These are phyloP conservation scores for Monosporascus sp. DNA, from an alignment of 2,329 filamentous ascomycete genomes.

Conservation along the genomic window DNA sequence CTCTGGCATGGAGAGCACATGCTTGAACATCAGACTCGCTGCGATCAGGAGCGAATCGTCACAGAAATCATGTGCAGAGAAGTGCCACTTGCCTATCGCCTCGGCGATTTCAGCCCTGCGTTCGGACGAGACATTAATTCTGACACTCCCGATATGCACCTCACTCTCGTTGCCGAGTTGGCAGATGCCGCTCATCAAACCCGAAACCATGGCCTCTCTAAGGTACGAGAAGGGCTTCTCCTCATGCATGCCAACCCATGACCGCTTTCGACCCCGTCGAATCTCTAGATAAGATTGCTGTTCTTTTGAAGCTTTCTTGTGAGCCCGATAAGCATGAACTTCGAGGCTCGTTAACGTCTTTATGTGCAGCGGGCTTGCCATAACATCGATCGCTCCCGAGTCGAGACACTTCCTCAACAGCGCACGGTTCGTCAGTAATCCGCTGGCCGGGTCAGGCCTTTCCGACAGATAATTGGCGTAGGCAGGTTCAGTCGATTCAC, in stretches of 20 bases:
- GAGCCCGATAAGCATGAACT: constrained; percentile 77
- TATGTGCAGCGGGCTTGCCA: constrained; percentile 71
- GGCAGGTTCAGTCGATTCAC: constrained; percentile 12
- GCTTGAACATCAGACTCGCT: constrained; percentile 83
- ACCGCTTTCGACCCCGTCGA: constrained; percentile 74
- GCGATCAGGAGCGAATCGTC: constrained; percentile 88
- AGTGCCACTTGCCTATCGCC: constrained; percentile 75
- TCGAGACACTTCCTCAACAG: constrained; percentile 72
- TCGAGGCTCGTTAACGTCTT: constrained; percentile 72
- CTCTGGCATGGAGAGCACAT: constrained; percentile 77
- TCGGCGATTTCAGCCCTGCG: constrained; percentile 61
- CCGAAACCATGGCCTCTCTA: constrained; percentile 88
- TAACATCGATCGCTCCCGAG: constrained; percentile 79
- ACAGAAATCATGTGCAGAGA: constrained; percentile 82
- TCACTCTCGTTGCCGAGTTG: constrained; percentile 59
- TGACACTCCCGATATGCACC: constrained; percentile 57
- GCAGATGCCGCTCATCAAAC: constrained; percentile 85
- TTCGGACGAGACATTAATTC: constrained; percentile 63
- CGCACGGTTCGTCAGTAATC: constrained; percentile 33
- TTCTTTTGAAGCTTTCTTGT: constrained; percentile 70
- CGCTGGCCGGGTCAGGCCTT: constrained; percentile 25
- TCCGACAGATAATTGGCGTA: constrained; percentile 20
- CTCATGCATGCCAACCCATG: constrained; percentile 85
- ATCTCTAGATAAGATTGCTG: constrained; percentile 67
- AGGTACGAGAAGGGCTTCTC: constrained; percentile 85